phyloP scores from a whole-genome alignment of 2,329 filamentous ascomycete species.

The Ilyonectria destructans region DNA sequence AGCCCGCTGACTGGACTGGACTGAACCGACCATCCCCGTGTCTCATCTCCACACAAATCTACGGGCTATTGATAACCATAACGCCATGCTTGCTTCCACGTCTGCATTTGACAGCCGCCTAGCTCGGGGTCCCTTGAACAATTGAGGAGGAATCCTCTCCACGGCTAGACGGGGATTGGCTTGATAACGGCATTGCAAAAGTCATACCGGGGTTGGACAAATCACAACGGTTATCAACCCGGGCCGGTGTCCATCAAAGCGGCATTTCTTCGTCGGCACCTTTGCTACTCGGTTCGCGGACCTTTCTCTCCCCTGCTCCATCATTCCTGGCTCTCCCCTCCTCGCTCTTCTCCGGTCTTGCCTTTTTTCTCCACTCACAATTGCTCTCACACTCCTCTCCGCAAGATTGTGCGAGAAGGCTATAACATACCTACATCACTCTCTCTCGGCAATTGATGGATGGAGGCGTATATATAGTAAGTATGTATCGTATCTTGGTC shows the following conservation, averaged over 20 bases:
- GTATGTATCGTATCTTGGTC: slow-evolving; percentile 30
- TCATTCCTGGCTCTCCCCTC: background rate
- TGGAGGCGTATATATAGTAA: slow-evolving; percentile 13
- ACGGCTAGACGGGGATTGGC: slow-evolving; percentile 2
- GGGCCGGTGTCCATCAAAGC: slow-evolving; percentile 5
- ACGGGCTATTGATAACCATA: slow-evolving; percentile 41
- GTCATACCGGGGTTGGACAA: background rate
- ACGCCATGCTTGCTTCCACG: slow-evolving; percentile 42
- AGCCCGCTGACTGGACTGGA: slow-evolving; percentile 7
- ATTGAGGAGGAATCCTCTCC: slow-evolving; percentile 23
- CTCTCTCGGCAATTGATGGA: background rate
- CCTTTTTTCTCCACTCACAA: background rate
- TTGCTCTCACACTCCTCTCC: background rate
- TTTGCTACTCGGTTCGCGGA: background rate
- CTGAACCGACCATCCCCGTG: background rate
- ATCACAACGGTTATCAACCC: background rate
- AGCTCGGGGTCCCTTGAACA: slow-evolving; percentile 3
- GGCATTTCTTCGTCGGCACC: background rate
- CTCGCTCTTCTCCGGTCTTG: background rate
- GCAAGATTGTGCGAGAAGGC: no score
- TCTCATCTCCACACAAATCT: slow-evolving; percentile 12
- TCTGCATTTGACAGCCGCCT: background rate
- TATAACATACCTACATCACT: background rate
- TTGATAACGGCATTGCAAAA: background rate
- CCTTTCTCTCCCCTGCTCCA: background rate